Conservation (phyloP, 768 basidiomycete species). For the Brasilioporus rufonigricans region DNA sequence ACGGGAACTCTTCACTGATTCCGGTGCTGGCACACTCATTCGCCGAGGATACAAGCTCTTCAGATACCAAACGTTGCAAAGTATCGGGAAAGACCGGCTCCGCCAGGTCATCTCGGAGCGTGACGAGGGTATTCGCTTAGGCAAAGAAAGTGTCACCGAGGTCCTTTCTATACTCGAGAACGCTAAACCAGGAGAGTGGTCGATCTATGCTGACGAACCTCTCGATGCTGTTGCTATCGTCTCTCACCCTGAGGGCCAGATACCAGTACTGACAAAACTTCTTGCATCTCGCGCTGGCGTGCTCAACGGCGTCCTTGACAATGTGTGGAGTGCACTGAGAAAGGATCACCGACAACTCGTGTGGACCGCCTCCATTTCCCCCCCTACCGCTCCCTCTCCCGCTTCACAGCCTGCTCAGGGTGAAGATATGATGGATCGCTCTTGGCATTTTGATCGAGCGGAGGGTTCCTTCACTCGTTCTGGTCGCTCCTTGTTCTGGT, state of each 20-base stretch:
- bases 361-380: constrained; percentile 86
- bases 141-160: constrained; percentile 81
- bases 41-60: constrained; percentile 98
- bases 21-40: constrained; percentile 96
- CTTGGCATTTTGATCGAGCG: constrained; percentile 98
- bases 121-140: constrained; percentile 86
- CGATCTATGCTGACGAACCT: constrained; percentile 98
- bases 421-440: constrained; percentile 80
- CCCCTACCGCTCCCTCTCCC: constrained; percentile 11
- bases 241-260: constrained; percentile 84
- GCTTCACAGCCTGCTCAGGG: constrained; percentile 39
- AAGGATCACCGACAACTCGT: constrained; percentile 92
- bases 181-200: constrained; percentile 81
- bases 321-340: constrained; percentile 94
- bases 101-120: constrained; percentile 94
- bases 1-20: constrained; percentile 98
- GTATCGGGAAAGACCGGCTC: constrained; percentile 89
- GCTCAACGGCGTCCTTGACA: constrained; percentile 94
- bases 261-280: constrained; percentile 90
- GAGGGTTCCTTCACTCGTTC: constrained; percentile 97
- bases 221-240: constrained; percentile 95
- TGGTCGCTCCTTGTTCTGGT: constrained; percentile 96
- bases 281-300: constrained; percentile 84
- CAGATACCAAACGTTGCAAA: constrained; percentile 79
- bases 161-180: constrained; percentile 59